Evolutionary conservation across 768 basidiomycete species (phyloP).

Genomic region (Candolleomyces eurysporus): DNA sequence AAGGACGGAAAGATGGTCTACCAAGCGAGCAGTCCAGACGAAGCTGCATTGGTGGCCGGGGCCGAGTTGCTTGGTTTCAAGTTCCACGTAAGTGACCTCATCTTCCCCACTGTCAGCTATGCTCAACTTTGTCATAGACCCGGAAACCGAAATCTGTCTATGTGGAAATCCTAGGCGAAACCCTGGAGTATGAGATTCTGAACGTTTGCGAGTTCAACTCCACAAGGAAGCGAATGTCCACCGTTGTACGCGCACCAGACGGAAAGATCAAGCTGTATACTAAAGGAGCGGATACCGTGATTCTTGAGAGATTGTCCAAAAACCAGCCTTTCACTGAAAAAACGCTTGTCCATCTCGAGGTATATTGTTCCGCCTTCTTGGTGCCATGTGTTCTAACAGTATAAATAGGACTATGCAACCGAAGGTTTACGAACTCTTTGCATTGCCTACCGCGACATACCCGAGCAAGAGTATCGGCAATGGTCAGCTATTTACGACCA

Average conservation of each 20-base stretch:
- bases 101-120: neutral
- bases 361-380: constrained; percentile 28
- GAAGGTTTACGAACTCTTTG: constrained; percentile 97
- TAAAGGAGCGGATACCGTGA: constrained; percentile 98
- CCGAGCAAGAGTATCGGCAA: constrained; percentile 85
- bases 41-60: constrained; percentile 92
- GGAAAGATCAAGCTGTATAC: constrained; percentile 94
- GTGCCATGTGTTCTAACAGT: neutral
- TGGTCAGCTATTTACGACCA: constrained; percentile 89
- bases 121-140: constrained; percentile 46
- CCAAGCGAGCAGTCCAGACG: constrained; percentile 97
- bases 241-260: constrained; percentile 81
- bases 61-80: constrained; percentile 91
- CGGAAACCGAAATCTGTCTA: constrained; percentile 97
- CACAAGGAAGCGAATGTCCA: constrained; percentile 97
- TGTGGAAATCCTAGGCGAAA: constrained; percentile 70
- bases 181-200: constrained; percentile 83
- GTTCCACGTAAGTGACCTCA: constrained; percentile 71
- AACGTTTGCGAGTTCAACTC: constrained; percentile 99
- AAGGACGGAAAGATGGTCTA: constrained; percentile 87
- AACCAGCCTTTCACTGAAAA: constrained; percentile 83
- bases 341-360: constrained; percentile 89
- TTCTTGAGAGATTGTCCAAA: constrained; percentile 86
- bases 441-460: constrained; percentile 89
- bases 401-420: constrained; percentile 83